Evolutionary conservation across 371 early-diverging fungal genomes (phyloP).

Genomic region (Lichtheimia corymbifera): DNA sequence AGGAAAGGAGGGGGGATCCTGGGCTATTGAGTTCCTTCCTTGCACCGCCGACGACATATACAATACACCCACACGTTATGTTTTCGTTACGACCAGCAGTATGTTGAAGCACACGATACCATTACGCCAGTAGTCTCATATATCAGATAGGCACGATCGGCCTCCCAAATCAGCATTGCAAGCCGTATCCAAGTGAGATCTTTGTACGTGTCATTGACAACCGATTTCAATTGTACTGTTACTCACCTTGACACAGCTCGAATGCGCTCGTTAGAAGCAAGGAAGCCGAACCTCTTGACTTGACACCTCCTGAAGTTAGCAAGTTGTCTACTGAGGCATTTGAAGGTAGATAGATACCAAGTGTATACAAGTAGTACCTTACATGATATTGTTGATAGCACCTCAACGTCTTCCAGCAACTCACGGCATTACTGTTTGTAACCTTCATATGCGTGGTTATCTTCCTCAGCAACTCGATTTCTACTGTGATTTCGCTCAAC

Average conservation of each 20-base stretch:
- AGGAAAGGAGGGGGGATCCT: too few relatives aligned
- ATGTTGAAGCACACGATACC: background rate
- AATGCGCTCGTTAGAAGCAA: background rate
- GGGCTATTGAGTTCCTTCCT: background rate
- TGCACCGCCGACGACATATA: background rate
- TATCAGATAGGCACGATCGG: background rate
- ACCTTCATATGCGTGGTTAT: constrained; percentile 72
- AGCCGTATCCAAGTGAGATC: background rate
- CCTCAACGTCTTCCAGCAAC: constrained; percentile 54
- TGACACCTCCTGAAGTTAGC: background rate
- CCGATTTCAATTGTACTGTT: too few relatives aligned
- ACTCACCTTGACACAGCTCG: too few relatives aligned
- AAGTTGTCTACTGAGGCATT: background rate
- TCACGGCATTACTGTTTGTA: constrained; percentile 70
- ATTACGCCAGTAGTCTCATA: too few relatives aligned
- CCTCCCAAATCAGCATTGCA: background rate
- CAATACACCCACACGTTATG: background rate
- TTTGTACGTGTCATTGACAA: background rate
- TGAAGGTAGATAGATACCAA: background rate
- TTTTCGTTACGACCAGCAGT: constrained; percentile 4
- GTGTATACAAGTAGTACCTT: too few relatives aligned
- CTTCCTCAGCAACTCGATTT: constrained; percentile 86
- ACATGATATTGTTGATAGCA: constrained; percentile 3
- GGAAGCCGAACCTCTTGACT: background rate
- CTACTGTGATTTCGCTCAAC: constrained; percentile 81